phyloP scores from a whole-genome alignment of 352 stramenopile genomes.

The Hyphochytrium catenoides region DNA sequence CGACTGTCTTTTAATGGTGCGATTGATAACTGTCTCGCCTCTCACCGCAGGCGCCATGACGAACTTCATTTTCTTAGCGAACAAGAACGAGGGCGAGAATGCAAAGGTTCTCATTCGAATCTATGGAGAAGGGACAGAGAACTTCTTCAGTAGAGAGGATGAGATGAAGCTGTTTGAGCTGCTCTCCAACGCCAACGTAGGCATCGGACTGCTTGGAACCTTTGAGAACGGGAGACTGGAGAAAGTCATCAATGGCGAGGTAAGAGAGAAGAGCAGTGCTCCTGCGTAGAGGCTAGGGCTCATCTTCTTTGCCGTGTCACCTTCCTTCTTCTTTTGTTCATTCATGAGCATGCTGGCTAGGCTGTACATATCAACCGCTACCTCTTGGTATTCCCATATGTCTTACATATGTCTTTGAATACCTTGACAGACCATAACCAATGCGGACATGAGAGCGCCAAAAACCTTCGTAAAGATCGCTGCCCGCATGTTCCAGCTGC shows the following conservation, averaged over 20 bases:
- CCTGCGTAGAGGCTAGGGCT: too few relatives aligned
- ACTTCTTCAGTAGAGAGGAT: constrained; percentile 42
- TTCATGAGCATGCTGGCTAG: too few relatives aligned
- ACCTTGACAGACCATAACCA: constrained; percentile 28
- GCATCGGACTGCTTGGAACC: constrained; percentile 36
- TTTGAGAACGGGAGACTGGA: constrained; percentile 44
- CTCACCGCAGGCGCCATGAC: constrained; percentile 37
- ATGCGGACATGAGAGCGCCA: constrained; percentile 33
- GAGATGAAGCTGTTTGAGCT: constrained; percentile 46
- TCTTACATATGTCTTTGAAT: too few relatives aligned
- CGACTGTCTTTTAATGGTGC: background rate
- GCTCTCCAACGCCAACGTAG: constrained; percentile 34
- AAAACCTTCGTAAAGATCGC: constrained; percentile 23
- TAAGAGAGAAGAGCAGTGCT: too few relatives aligned
- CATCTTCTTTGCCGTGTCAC: too few relatives aligned
- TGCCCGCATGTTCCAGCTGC: constrained; percentile 33
- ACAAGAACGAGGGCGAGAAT: constrained; percentile 31
- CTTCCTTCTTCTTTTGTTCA: too few relatives aligned
- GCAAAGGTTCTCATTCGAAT: constrained; percentile 39
- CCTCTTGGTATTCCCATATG: too few relatives aligned
- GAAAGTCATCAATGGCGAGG: constrained; percentile 43
- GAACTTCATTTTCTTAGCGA: constrained; percentile 53
- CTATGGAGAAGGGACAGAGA: constrained; percentile 48
- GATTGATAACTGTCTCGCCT: background rate
- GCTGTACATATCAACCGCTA: too few relatives aligned